These are phyloP conservation scores for Aegilops umbellulata DNA, from an alignment of 176 grass and related monocot species.

Conservation along the genomic window DNA sequence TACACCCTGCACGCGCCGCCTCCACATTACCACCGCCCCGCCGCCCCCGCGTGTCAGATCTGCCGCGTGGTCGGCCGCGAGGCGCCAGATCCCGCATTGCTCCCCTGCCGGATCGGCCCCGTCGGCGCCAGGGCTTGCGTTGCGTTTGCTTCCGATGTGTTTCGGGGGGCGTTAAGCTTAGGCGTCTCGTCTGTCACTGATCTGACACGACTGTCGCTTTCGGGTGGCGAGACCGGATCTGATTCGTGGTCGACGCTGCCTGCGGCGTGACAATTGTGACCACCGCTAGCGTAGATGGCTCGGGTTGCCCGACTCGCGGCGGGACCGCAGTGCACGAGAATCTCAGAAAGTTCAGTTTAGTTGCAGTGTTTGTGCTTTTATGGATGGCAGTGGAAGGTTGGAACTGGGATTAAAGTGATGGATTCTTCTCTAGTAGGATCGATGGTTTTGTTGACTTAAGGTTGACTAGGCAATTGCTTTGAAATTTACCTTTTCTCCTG, in stretches of 20 bases:
- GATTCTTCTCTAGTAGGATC: neutral
- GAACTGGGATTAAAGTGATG: neutral
- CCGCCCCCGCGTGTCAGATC: conserved; percentile 33
- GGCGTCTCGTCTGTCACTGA: conserved; percentile 7
- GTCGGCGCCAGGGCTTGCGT: neutral
- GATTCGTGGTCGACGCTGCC: neutral
- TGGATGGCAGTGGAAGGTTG: neutral
- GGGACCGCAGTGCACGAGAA: neutral
- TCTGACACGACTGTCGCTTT: conserved; percentile 23
- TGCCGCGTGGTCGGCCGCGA: neutral
- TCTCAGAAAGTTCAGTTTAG: neutral
- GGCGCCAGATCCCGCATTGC: conserved; percentile 18
- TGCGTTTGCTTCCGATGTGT: conserved; percentile 25
- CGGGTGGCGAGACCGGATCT: conserved; percentile 35
- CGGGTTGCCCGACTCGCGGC: conserved; percentile 1
- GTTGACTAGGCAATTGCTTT: conserved; percentile 11
- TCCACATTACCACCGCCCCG: neutral
- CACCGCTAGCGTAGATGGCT: conserved; percentile 14
- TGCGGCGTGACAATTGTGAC: neutral
- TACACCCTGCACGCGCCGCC: conserved; percentile 2
- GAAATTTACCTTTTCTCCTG: neutral
- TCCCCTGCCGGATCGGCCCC: conserved; percentile 12
- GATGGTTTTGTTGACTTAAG: neutral
- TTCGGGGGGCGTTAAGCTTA: neutral
- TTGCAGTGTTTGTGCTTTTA: neutral